These are phyloP conservation scores for Aspergillus bertholletiae DNA, from an alignment of 495 filamentous ascomycete genomes.

Conservation along the genomic window DNA sequence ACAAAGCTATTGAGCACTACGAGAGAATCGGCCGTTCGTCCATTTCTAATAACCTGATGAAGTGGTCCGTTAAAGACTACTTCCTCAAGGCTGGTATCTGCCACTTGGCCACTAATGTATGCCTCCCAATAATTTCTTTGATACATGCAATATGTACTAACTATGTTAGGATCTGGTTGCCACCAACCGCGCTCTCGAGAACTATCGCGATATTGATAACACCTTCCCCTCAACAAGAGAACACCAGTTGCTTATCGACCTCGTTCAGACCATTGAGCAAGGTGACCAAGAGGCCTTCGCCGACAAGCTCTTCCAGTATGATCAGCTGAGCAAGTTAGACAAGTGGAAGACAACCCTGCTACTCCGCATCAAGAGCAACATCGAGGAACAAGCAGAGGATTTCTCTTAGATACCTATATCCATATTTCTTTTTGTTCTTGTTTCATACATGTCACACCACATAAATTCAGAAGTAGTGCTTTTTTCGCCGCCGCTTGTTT, in stretches of 20 bases:
- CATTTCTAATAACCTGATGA: slow-evolving; percentile 79
- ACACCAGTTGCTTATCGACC: slow-evolving; percentile 71
- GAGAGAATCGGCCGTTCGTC: slow-evolving; percentile 72
- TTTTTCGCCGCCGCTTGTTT: not conserved
- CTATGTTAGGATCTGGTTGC: slow-evolving; percentile 61
- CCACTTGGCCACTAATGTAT: slow-evolving; percentile 65
- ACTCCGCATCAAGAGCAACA: slow-evolving; percentile 74
- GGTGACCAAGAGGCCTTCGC: slow-evolving; percentile 77
- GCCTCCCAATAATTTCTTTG: slow-evolving; percentile 1
- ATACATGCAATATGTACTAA: not conserved
- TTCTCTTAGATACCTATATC: slow-evolving; percentile 51
- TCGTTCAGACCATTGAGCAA: slow-evolving; percentile 65
- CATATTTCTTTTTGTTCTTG: slow-evolving; percentile 15
- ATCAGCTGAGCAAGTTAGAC: slow-evolving; percentile 86
- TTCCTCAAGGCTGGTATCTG: slow-evolving; percentile 88
- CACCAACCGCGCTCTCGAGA: slow-evolving; percentile 70
- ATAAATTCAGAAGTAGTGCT: not conserved
- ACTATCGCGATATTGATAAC: slow-evolving; percentile 77
- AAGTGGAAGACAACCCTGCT: slow-evolving; percentile 93
- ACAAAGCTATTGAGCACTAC: slow-evolving; percentile 73
- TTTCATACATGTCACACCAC: not conserved
- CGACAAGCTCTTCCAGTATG: slow-evolving; percentile 81
- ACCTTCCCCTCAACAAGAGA: slow-evolving; percentile 72
- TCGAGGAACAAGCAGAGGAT: slow-evolving; percentile 73
- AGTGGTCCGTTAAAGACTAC: slow-evolving; percentile 89